Evolutionary conservation across 768 basidiomycete genomes (phyloP).

Genomic region (Mycena galopus): DNA sequence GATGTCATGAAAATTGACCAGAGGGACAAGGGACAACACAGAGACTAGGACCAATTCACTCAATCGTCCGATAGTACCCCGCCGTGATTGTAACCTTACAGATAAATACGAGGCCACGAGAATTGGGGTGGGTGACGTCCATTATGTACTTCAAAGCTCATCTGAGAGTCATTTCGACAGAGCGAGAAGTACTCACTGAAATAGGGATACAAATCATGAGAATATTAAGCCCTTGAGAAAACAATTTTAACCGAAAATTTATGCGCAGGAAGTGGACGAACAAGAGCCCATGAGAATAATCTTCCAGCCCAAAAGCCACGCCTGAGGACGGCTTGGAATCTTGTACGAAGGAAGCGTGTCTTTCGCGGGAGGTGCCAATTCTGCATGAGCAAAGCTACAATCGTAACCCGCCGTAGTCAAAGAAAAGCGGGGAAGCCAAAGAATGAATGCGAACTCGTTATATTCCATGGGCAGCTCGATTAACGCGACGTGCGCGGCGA

Average conservation of each 20-base stretch:
- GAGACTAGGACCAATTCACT: constrained; percentile 51
- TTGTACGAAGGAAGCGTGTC: constrained; percentile 15
- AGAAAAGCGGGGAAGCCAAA: not conserved
- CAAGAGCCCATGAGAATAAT: constrained; percentile 27
- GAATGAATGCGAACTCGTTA: not conserved
- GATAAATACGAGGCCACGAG: constrained; percentile 22
- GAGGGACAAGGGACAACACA: constrained; percentile 62
- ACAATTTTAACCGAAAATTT: not conserved
- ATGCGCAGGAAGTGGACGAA: not conserved
- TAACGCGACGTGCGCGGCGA: no score
- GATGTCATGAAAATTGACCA: constrained; percentile 79
- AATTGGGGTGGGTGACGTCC: constrained; percentile 20
- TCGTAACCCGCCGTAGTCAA: not conserved
- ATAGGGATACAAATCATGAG: constrained; percentile 33
- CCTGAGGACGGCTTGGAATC: not conserved
- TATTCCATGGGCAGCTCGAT: not conserved
- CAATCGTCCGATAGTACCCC: not conserved
- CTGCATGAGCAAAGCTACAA: not conserved
- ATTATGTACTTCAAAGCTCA: constrained; percentile 17
- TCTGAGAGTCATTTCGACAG: not conserved
- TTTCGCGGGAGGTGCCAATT: not conserved
- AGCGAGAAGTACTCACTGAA: not conserved
- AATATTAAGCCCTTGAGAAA: constrained; percentile 19
- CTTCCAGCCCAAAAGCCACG: constrained; percentile 19
- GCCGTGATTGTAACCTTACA: constrained; percentile 6